These are phyloP conservation scores for Phytophthora foliorum DNA, from an alignment of 352 stramenopile species.

Conservation along the genomic window DNA sequence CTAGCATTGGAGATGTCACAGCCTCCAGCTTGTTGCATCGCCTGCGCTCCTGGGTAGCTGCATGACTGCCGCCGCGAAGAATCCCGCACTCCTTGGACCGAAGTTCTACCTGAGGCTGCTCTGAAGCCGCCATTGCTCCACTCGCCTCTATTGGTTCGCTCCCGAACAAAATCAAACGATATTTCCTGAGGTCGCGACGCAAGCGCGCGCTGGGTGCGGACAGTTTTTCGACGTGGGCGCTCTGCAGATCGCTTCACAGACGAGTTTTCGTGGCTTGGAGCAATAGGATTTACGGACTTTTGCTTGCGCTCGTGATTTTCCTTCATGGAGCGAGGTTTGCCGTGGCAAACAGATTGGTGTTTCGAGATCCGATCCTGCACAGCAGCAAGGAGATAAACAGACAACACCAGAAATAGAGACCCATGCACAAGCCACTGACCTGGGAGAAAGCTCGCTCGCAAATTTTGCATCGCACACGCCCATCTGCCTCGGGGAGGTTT, in stretches of 20 bases:
- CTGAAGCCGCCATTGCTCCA: background rate
- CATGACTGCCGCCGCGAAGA: conserved; percentile 4
- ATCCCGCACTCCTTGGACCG: conserved; percentile 8
- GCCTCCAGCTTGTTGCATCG: conserved; percentile 27
- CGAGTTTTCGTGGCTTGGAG: background rate
- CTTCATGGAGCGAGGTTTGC: conserved; percentile 20
- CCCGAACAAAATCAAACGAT: conserved; percentile 7
- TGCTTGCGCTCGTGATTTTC: conserved; percentile 3
- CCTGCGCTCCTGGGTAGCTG: conserved; percentile 24
- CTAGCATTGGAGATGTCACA: conserved; percentile 58
- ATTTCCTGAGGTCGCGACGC: conserved; percentile 2
- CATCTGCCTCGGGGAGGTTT: conserved; percentile 56
- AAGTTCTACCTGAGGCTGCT: background rate
- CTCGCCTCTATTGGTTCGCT: conserved; percentile 1
- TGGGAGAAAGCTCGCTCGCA: conserved; percentile 61
- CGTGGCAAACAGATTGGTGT: conserved; percentile 72
- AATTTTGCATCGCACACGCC: conserved; percentile 63
- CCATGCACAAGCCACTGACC: background rate
- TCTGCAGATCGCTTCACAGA: background rate
- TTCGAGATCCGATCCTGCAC: conserved; percentile 71
- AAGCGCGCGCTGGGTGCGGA: conserved; percentile 4
- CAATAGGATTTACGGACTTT: background rate
- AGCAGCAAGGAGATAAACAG: background rate
- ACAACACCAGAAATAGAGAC: background rate
- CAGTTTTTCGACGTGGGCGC: conserved; percentile 5